These are phyloP conservation scores for Hericium alpestre DNA, from an alignment of 768 basidiomycete species.

Conservation along the genomic window DNA sequence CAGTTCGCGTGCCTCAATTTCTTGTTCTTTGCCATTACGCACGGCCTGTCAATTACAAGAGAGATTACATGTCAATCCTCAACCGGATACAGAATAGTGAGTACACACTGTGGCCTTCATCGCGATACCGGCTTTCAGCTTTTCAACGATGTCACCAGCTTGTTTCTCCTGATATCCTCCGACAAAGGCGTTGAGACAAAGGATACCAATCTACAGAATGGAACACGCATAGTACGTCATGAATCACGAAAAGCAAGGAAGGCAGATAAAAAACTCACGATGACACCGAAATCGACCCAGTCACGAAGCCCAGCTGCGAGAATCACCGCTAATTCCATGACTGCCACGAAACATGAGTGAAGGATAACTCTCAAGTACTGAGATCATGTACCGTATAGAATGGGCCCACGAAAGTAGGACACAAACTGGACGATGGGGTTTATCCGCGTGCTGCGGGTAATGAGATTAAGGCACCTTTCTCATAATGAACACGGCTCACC, in stretches of 20 bases:
- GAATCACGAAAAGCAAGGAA: not conserved
- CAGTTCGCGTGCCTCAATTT: conserved; percentile 34
- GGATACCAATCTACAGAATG: conserved; percentile 24
- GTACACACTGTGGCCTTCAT: conserved; percentile 22
- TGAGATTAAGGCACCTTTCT: not conserved
- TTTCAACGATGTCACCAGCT: conserved; percentile 37
- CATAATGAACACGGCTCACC: conserved; percentile 14
- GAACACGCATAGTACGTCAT: not conserved
- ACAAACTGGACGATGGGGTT: conserved; percentile 35
- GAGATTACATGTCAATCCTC: not conserved
- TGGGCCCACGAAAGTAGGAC: conserved; percentile 33
- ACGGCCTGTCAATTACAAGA: conserved; percentile 16
- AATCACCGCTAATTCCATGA: conserved; percentile 38
- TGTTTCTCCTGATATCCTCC: conserved; percentile 40
- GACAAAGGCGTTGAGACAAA: conserved; percentile 33
- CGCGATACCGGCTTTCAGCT: conserved; percentile 39
- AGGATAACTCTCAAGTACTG: no score
- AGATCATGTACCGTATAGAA: conserved; percentile 20
- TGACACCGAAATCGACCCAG: conserved; percentile 41
- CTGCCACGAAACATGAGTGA: conserved; percentile 3
- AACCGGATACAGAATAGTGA: not conserved
- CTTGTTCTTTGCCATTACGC: conserved; percentile 29
- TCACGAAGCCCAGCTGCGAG: conserved; percentile 34
- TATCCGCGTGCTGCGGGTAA: conserved; percentile 21
- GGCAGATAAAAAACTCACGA: conserved; percentile 19